Conservation (phyloP, 2,329 filamentous ascomycete species). For the Grosmannia clavigera region DNA sequence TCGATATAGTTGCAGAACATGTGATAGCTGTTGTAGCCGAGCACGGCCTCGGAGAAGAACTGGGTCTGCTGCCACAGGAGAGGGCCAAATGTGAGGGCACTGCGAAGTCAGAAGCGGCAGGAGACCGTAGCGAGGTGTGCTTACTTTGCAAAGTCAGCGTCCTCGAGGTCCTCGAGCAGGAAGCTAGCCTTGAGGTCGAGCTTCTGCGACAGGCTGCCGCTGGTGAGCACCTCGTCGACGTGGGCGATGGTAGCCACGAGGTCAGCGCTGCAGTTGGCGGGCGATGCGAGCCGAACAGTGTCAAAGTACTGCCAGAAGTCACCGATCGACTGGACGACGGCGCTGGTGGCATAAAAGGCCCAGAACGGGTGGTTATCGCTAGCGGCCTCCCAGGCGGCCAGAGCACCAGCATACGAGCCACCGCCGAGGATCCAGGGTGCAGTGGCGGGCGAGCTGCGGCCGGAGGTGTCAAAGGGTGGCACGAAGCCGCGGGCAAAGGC, state of each 20-base stretch:
- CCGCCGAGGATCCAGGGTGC: slow-evolving; percentile 44
- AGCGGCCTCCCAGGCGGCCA: slow-evolving; percentile 24
- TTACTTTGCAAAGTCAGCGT: slow-evolving; percentile 29
- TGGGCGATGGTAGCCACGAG: slow-evolving; percentile 34
- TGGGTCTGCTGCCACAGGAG: slow-evolving; percentile 39
- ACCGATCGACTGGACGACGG: slow-evolving; percentile 37
- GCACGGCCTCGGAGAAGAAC: slow-evolving; percentile 24
- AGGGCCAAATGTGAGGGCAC: slow-evolving; percentile 40
- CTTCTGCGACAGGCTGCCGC: slow-evolving; percentile 26
- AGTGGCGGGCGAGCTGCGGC: slow-evolving; percentile 28
- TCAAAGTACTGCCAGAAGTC: slow-evolving; percentile 43
- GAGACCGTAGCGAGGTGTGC: neutral
- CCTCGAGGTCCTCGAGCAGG: slow-evolving; percentile 28
- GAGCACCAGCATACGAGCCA: slow-evolving; percentile 42
- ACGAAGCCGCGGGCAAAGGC: slow-evolving; percentile 31
- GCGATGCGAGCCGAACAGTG: slow-evolving; percentile 31
- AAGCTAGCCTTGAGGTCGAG: slow-evolving; percentile 36
- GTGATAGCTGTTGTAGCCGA: slow-evolving; percentile 26
- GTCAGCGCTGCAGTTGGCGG: slow-evolving; percentile 42
- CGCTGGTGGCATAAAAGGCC: slow-evolving; percentile 43
- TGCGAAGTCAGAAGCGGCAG: slow-evolving; percentile 6
- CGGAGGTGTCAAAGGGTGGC: slow-evolving; percentile 35
- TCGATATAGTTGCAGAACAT: slow-evolving; percentile 38
- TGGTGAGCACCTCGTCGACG: slow-evolving; percentile 32
- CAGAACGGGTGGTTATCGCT: slow-evolving; percentile 24